Evolutionary conservation across 768 basidiomycete species (phyloP).

Genomic region (Leucogyrophana mollusca): DNA sequence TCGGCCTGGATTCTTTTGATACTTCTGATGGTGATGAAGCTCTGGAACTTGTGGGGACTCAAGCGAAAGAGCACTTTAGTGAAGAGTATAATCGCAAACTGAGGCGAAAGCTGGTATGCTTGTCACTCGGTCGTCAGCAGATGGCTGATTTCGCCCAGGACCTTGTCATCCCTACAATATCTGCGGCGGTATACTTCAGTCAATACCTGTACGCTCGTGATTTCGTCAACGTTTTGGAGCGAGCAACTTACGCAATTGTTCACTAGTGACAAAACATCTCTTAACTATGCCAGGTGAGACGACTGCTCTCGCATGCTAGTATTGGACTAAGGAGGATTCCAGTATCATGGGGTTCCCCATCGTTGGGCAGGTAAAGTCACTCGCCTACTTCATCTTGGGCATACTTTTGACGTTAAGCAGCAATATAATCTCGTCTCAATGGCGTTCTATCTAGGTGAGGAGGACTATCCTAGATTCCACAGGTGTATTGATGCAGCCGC

Average conservation of each 20-base stretch:
- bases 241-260: conserved; percentile 5
- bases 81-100: conserved; percentile 60
- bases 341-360: conserved; percentile 71
- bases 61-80: conserved; percentile 49
- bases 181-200: conserved; percentile 67
- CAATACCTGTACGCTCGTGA: conserved; percentile 53
- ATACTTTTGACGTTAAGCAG: conserved; percentile 27
- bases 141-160: conserved; percentile 44
- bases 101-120: conserved; percentile 58
- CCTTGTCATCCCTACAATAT: conserved; percentile 49
- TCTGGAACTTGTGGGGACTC: conserved; percentile 54
- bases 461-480: no score
- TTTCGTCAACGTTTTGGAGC: not conserved
- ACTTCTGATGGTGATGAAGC: conserved; percentile 56
- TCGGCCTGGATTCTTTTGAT: conserved; percentile 29
- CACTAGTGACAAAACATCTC: conserved; percentile 62
- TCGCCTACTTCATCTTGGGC: not conserved
- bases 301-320: not conserved
- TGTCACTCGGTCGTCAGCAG: no score
- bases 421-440: conserved; percentile 63
- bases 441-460: conserved; percentile 59
- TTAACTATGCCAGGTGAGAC: conserved; percentile 67
- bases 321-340: conserved; percentile 6
- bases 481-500: not conserved
- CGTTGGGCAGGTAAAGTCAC: conserved; percentile 46